Evolutionary conservation across 208 protist species (phyloP).

Genomic region (Willaertia magna): DNA sequence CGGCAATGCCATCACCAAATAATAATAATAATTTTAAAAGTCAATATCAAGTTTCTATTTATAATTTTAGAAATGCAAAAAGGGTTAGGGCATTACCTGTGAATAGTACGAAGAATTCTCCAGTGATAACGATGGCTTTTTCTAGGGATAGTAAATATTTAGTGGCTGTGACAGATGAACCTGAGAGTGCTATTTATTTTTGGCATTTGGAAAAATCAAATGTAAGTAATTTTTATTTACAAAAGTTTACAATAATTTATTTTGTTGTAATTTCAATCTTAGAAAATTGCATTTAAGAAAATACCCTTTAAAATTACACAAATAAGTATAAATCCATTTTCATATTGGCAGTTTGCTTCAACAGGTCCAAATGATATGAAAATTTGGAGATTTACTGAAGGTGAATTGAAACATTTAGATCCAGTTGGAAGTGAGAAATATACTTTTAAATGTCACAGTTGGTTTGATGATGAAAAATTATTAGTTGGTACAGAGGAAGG

Average conservation of each 20-base stretch:
- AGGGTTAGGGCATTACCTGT: background rate
- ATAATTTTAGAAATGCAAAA: conserved; percentile 19
- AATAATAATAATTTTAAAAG: background rate
- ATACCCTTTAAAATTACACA: conserved; percentile 5
- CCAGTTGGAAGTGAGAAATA: conserved; percentile 16
- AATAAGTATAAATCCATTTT: conserved; percentile 21
- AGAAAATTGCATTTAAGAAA: conserved; percentile 5
- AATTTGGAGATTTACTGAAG: conserved; percentile 27
- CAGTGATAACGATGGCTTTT: conserved; percentile 26
- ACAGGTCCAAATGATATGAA: conserved; percentile 19
- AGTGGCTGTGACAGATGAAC: conserved; percentile 18
- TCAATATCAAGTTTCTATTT: conserved; percentile 8
- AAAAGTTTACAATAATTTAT: too few relatives aligned
- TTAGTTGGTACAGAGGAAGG: conserved; percentile 29
- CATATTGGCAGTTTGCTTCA: conserved; percentile 24
- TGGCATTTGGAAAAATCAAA: conserved; percentile 28
- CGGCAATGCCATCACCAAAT: too few relatives aligned
- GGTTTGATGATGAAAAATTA: conserved; percentile 29
- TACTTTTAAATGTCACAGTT: conserved; percentile 24
- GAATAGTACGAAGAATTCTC: background rate
- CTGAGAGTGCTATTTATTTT: conserved; percentile 25
- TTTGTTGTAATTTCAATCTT: background rate
- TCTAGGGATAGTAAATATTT: conserved; percentile 31
- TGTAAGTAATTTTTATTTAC: conserved; percentile 20
- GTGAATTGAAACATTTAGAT: conserved; percentile 23